Evolutionary conservation across 2,329 filamentous ascomycete genomes (phyloP), one percentile per base, ranked within the genome.

Genomic region (Alternaria brassicae): DNA sequence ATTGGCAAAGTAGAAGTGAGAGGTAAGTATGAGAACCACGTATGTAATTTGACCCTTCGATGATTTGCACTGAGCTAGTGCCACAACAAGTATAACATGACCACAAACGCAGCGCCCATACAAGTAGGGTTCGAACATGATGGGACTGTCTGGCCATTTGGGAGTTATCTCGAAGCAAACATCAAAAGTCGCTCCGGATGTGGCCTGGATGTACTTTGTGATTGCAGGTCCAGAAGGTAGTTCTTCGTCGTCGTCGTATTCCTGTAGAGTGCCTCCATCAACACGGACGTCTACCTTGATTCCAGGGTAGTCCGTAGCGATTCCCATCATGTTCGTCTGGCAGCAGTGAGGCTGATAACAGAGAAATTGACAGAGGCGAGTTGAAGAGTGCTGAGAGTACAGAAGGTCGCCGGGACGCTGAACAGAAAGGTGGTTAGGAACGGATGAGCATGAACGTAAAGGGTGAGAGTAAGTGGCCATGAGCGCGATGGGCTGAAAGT

Each of bases 141-240:
- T 4, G n/a, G n/a, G 9, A 17, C n/a, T 17, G n/a, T 10, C 36
- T 19, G 36, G 36, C 36, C 36, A 52, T 1, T 30, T 51, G 7
- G 47, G 60, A 6, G 68, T 44, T 21, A 6, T 47, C 44, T 19
- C 36, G 7, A 37, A 37, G 36, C 36, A n/a, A 8, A 37, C 9
- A n/a, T 39, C 36, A 9, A 39, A 39, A 4, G 8, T 19, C 9
- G 9, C 17, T 12, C 64, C 72, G 1, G 73, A 70, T 3, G 37
- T 37, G 0, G 71, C 69, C 45, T 78, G 72, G 15, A 79, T 63
- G 44, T 77, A 78, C 23, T 72, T 78, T 0, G 65, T 71, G 2
- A 69, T 50, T 0, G 57, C 60, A 2, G 48, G 61, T 0, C 48
- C 30, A 1, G 19, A 8, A 3, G 4, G 42, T 34, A 53, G 27